Percentiles rank a stretch among this genome's conserved stretches.
phyloP scores from a whole-genome alignment of 1,284 basidiomycete genomes.

The Ganoderma lingzhi region DNA sequence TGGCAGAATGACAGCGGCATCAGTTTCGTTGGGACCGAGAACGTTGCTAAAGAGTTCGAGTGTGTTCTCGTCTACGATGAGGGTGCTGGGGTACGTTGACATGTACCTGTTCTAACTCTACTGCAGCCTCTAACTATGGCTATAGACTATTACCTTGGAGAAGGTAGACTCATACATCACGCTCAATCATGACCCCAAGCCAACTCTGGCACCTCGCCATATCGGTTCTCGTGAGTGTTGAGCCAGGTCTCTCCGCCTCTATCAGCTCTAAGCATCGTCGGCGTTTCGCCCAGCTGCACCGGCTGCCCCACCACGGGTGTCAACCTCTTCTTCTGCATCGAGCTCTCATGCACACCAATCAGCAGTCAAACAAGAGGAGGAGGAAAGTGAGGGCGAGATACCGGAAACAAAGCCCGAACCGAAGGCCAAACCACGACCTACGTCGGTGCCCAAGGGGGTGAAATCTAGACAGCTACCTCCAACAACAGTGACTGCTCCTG shows the following conservation, averaged over 20 bases:
- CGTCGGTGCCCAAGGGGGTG: constrained; percentile 5
- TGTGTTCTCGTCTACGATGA: constrained; percentile 83
- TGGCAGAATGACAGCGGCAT: constrained; percentile 59
- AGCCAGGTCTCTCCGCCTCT: constrained; percentile 4
- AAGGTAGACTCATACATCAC: constrained; percentile 72
- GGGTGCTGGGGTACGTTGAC: constrained; percentile 61
- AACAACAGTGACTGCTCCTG: neutral
- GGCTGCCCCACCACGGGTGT: constrained; percentile 27
- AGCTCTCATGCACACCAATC: constrained; percentile 33
- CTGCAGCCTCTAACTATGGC: neutral
- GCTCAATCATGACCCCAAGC: constrained; percentile 60
- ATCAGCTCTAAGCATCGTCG: neutral
- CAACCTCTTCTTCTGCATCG: constrained; percentile 34
- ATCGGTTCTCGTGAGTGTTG: constrained; percentile 53
- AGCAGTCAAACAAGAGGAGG: constrained; percentile 44
- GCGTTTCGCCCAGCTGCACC: constrained; percentile 24
- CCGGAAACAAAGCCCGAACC: constrained; percentile 24
- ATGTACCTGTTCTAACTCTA: neutral
- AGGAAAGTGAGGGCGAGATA: constrained; percentile 45
- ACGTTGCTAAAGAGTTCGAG: constrained; percentile 68
- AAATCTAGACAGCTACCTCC: neutral
- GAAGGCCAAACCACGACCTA: constrained; percentile 23
- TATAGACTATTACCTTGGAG: constrained; percentile 74
- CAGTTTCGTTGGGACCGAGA: constrained; percentile 64
- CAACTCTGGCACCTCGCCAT: constrained; percentile 45